Percentiles rank a stretch among this genome's conserved stretches.
Conservation (phyloP, 225 moss, liverwort and hornwort species). For the Rhytidiadelphus loreus region DNA sequence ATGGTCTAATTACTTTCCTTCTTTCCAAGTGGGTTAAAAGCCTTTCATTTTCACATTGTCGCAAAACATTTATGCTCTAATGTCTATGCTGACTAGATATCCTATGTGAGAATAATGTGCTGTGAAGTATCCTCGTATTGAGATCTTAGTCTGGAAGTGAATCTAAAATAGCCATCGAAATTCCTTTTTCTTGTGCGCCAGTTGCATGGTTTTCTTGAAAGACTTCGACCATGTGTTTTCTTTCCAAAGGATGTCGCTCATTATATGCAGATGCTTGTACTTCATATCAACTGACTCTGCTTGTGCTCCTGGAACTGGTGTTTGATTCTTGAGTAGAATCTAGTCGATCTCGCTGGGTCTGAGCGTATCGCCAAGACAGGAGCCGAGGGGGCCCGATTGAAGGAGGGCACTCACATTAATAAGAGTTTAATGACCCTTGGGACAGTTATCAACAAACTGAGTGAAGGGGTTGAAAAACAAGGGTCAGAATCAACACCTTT, state of each 20-base stretch:
- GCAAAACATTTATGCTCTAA: background rate
- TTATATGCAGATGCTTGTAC: background rate
- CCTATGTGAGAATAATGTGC: background rate
- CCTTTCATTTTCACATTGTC: background rate
- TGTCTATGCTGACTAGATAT: background rate
- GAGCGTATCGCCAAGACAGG: conserved; percentile 89
- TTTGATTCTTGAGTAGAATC: conserved; percentile 44
- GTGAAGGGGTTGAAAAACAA: conserved; percentile 90
- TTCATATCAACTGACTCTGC: background rate
- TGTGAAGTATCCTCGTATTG: background rate
- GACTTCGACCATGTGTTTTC: background rate
- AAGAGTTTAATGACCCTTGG: conserved; percentile 98
- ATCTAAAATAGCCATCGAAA: background rate
- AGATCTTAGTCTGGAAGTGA: background rate
- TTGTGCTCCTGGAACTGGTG: background rate
- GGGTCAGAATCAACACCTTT: conserved; percentile 37
- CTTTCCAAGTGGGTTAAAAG: background rate
- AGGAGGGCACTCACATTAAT: conserved; percentile 97
- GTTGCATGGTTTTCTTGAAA: background rate
- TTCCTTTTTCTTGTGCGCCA: background rate
- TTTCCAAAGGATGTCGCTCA: background rate
- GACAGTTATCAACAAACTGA: conserved; percentile 95
- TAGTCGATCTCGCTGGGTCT: conserved; percentile 94
- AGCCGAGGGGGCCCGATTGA: conserved; percentile 86
- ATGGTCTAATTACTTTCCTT: background rate